Percentiles rank a stretch among this genome's conserved stretches.
phyloP scores from a whole-genome alignment of 2,329 filamentous ascomycete genomes.

The Rutstroemia sp. region DNA sequence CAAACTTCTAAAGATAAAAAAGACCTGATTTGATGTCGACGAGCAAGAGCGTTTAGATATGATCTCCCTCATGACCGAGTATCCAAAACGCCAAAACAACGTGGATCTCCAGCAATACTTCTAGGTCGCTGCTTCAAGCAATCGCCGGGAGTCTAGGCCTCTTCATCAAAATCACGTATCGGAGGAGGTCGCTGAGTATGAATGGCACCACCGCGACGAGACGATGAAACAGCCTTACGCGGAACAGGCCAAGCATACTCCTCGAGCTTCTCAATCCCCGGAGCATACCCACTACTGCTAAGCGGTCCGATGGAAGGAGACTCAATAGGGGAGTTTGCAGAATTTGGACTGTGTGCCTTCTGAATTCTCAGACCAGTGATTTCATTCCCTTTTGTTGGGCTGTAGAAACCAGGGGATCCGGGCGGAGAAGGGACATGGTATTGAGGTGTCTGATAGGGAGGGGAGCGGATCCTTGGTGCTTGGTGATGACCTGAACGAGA shows the following conservation, averaged over 20 bases:
- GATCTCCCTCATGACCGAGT: background rate
- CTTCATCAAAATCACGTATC: slow-evolving; percentile 5
- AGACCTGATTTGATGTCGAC: too few species aligned
- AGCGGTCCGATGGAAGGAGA: background rate
- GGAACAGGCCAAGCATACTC: background rate
- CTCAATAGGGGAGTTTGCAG: background rate
- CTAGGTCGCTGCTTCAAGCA: too few species aligned
- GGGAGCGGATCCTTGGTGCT: background rate
- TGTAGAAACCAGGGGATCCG: background rate
- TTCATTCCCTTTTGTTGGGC: background rate
- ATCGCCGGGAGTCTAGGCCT: too few species aligned
- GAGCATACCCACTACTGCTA: background rate
- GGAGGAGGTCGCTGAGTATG: background rate
- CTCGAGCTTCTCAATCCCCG: slow-evolving; percentile 1
- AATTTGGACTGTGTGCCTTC: background rate
- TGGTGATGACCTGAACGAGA: background rate
- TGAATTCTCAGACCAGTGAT: background rate
- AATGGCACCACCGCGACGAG: background rate
- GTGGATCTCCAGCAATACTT: too few species aligned
- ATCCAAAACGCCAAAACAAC: too few species aligned
- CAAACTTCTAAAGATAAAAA: too few species aligned
- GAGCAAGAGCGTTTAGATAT: too few species aligned
- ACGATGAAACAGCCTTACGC: background rate
- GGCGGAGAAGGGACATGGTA: background rate
- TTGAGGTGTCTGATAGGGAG: background rate